Evolutionary conservation across 2,329 filamentous ascomycete genomes (phyloP), one percentile per base, ranked within the genome.

Genomic region (Penicillium sp.): DNA sequence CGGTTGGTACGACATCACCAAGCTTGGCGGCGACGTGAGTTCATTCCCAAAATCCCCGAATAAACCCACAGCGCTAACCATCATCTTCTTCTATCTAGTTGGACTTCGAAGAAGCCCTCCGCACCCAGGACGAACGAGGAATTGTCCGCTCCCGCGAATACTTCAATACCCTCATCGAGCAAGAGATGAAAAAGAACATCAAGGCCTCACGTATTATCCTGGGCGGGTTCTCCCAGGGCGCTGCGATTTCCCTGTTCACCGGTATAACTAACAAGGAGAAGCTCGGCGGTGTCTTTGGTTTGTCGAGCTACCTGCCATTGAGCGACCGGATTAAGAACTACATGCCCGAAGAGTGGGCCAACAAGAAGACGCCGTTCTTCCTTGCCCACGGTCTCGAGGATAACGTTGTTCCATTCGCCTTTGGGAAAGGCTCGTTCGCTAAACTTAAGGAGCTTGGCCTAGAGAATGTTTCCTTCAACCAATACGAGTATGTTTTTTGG

Each of bases 321-420:
- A 81, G 85, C 62, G 78, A 83, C 61, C 89, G 87, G 70, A 74
- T 91, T 64, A 80, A 83, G 70, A 81, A 81, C 9, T 78, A 84
- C 62, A 73, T 84, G 17, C 79, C 83, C 2, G 79, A 82, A 42
- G 73, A 77, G 27, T 83, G 78, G 64, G 79, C 82, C 55, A 92
- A 91, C 74, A 85, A 87, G 74, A 81, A 89, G 41, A 96, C 91
- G 1, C 89, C 90, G 1, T 86, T 97, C 61, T 90, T 94, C 75
- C 89, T 97, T 87, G 91, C 85, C 13, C 94, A 97, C 68, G 94
- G 94, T n/a, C 83, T 87, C 60, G 77, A 77, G 0, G 93, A 99
- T 73, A 82, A 82, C 15, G 78, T 96, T 3, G 89, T 97, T 9
- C 82, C 81, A 65, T 83, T 86, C 43, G 77, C 83, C 55, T 88